These are phyloP conservation scores for Tetracladium maxilliforme DNA, from an alignment of 2,329 filamentous ascomycete species.

Conservation along the genomic window DNA sequence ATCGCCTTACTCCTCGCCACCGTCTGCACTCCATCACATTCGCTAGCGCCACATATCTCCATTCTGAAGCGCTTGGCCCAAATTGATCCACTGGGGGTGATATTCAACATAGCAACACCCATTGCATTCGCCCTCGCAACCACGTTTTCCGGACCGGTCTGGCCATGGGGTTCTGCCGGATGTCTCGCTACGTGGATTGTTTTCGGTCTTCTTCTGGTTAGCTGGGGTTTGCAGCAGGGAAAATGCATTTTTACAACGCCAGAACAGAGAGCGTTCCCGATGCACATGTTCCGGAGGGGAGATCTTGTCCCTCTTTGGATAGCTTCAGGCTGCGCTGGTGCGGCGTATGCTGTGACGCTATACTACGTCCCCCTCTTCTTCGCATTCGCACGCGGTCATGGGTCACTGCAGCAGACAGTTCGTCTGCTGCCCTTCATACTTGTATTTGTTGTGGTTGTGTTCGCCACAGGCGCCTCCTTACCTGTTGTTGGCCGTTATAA, in stretches of 20 bases:
- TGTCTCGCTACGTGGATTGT: no score
- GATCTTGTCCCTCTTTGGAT: constrained; percentile 15
- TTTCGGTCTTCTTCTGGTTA: constrained; percentile 19
- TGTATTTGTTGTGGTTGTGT: constrained; percentile 16
- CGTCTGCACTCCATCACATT: constrained; percentile 3
- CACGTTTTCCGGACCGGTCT: no score
- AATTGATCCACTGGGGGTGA: no score
- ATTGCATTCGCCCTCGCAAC: no score
- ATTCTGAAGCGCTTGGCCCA: no score
- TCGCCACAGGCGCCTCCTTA: constrained; percentile 16
- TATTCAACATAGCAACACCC: no score
- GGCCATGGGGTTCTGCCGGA: no score
- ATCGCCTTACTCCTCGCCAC: constrained; percentile 14
- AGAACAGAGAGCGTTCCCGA: constrained; percentile 11
- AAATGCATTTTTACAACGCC: constrained; percentile 11
- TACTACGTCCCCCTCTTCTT: constrained; percentile 33
- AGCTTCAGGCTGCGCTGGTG: no score
- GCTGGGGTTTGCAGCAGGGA: constrained; percentile 10
- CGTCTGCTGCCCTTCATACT: constrained; percentile 20
- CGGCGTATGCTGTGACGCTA: constrained; percentile 26
- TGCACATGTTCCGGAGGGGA: constrained; percentile 18
- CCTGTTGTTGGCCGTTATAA: no score
- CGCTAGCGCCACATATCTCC: neutral
- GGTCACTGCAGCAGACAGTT: constrained; percentile 26
- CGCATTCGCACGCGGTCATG: constrained; percentile 30